Percentiles rank a stretch among this genome's conserved stretches.
Evolutionary conservation across 2,329 filamentous ascomycete genomes (phyloP).

Genomic region (Talaromyces piceae): DNA sequence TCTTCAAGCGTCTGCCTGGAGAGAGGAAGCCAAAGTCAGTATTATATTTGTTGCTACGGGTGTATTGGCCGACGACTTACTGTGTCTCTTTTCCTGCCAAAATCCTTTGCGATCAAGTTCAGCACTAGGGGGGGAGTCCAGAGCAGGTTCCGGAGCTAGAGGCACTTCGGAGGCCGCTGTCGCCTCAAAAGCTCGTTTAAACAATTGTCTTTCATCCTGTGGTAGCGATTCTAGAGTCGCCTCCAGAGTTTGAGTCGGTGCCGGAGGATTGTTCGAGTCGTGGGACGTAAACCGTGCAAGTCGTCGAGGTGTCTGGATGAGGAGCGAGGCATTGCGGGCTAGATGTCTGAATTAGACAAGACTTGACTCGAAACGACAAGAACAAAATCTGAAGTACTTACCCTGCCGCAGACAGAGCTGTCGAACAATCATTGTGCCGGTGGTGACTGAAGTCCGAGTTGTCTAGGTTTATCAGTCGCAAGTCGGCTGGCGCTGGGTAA

Average conservation of each 20-base stretch:
- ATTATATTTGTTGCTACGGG: too few species aligned
- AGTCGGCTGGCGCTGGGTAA: not conserved
- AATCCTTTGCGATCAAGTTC: conserved; percentile 11
- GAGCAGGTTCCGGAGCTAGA: not conserved
- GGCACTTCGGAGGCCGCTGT: conserved; percentile 10
- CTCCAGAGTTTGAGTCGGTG: conserved; percentile 16
- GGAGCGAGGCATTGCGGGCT: conserved; percentile 32
- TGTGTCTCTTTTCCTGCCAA: conserved; percentile 14
- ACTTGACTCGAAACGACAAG: not conserved
- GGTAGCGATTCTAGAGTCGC: not conserved
- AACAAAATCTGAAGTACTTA: conserved; percentile 18
- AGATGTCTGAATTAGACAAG: conserved; percentile 13
- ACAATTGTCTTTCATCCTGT: conserved; percentile 10
- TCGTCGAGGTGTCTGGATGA: conserved; percentile 23
- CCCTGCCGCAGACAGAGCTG: conserved; percentile 33
- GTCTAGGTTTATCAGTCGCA: not conserved
- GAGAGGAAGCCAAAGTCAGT: too few species aligned
- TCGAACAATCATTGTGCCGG: conserved; percentile 35
- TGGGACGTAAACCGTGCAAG: conserved; percentile 29
- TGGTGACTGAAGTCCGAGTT: not conserved
- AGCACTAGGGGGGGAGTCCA: not conserved
- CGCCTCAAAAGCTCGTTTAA: conserved; percentile 6
- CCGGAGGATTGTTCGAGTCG: conserved; percentile 10
- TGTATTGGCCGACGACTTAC: conserved; percentile 15
- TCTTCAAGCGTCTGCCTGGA: conserved; percentile 27